These are phyloP conservation scores for Eleusine indica DNA, from an alignment of 176 grass and related monocot species.

Conservation along the genomic window DNA sequence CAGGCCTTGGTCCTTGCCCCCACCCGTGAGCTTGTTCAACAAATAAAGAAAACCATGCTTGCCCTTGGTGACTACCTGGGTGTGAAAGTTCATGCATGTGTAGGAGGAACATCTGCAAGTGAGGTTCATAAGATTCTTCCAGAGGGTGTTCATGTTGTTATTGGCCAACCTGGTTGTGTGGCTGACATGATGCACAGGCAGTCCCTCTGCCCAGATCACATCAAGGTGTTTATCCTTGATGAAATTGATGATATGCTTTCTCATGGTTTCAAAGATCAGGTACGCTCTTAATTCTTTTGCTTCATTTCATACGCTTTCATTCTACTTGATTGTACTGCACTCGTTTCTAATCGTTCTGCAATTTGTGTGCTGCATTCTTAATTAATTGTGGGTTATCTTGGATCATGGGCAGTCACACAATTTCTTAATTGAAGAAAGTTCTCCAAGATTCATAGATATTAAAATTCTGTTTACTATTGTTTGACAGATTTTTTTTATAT, in stretches of 20 bases:
- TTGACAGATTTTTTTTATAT: too few species aligned
- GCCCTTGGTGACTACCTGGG: constrained; percentile 91
- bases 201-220: constrained; percentile 77
- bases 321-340: background rate
- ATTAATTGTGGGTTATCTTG: too few species aligned
- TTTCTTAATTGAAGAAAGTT: too few species aligned
- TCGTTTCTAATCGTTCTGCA: background rate
- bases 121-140: constrained; percentile 87
- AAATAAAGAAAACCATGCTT: constrained; percentile 94
- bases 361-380: background rate
- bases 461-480: too few species aligned
- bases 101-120: constrained; percentile 82
- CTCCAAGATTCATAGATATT: too few species aligned
- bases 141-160: constrained; percentile 83
- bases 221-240: constrained; percentile 94
- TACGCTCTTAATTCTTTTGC: constrained; percentile 11
- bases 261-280: constrained; percentile 97
- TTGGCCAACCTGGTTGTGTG: constrained; percentile 81
- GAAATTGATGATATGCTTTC: constrained; percentile 98
- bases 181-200: constrained; percentile 87
- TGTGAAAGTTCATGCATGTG: constrained; percentile 91
- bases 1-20: constrained; percentile 91
- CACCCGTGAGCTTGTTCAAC: constrained; percentile 86
- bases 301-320: background rate
- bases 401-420: too few species aligned